Percentiles rank a stretch among this genome's conserved stretches.
Conservation (phyloP, 2,329 filamentous ascomycete genomes). For the Penicillium brevicompactum region DNA sequence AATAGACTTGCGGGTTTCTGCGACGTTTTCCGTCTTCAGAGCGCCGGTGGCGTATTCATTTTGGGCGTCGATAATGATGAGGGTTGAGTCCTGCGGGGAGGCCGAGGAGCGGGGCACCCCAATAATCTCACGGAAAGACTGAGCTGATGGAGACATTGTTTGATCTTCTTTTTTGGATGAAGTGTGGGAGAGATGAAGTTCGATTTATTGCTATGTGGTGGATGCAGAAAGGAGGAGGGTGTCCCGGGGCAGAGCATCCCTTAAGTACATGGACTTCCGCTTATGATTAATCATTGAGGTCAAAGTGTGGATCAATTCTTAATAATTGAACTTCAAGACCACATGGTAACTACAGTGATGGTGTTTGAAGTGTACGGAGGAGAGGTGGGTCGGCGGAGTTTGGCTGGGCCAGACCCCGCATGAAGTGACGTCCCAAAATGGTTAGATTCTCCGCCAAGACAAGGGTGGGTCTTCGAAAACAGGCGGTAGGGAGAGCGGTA, state of each 20-base stretch:
- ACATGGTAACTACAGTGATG: neutral
- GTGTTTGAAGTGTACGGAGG: neutral
- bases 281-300: neutral
- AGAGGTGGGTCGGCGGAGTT: neutral
- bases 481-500: neutral
- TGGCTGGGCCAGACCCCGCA: too few species aligned
- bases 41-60: constrained; percentile 64
- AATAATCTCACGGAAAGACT: constrained; percentile 55
- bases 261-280: neutral
- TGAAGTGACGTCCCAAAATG: neutral
- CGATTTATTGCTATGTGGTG: neutral
- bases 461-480: neutral
- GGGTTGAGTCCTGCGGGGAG: constrained; percentile 58
- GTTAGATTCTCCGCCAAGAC: neutral
- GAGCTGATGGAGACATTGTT: constrained; percentile 13
- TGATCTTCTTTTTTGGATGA: neutral
- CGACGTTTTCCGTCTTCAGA: constrained; percentile 58
- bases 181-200: neutral
- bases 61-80: constrained; percentile 71
- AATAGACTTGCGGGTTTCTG: constrained; percentile 59
- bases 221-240: neutral
- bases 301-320: neutral
- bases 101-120: constrained; percentile 60
- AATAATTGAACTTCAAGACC: too few species aligned
- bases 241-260: neutral